These are phyloP conservation scores for Saturnispora dispora DNA, from an alignment of 805 yeast genomes.

Conservation along the genomic window DNA sequence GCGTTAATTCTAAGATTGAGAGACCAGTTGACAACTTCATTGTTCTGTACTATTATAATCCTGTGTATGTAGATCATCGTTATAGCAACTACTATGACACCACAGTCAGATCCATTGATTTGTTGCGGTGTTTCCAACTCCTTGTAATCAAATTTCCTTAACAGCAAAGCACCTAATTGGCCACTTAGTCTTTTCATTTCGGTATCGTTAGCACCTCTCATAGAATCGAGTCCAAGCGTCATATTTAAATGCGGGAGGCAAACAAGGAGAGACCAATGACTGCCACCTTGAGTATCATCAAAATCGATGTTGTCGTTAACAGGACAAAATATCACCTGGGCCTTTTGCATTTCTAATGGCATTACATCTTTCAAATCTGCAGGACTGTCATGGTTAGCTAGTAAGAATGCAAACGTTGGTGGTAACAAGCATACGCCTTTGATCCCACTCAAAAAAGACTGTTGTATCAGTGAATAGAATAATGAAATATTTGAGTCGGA, in stretches of 20 bases:
- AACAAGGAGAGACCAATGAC: constrained; percentile 67
- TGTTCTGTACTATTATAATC: constrained; percentile 23
- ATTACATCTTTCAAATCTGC: constrained; percentile 33
- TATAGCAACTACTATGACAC: constrained; percentile 35
- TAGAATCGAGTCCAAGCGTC: constrained; percentile 52
- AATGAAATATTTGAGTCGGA: constrained; percentile 62
- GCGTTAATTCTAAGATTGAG: constrained; percentile 39
- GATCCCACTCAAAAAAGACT: constrained; percentile 31
- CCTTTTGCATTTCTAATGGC: constrained; percentile 32
- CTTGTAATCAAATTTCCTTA: constrained; percentile 15
- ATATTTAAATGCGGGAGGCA: constrained; percentile 25
- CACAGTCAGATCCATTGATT: constrained; percentile 59
- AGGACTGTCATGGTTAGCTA: constrained; percentile 43
- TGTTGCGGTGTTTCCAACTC: constrained; percentile 43
- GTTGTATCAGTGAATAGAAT: constrained; percentile 36
- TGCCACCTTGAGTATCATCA: constrained; percentile 32
- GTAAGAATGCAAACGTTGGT: constrained; percentile 58
- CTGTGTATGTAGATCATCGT: constrained; percentile 30
- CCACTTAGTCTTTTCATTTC: constrained; percentile 28
- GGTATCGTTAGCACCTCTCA: constrained; percentile 35
- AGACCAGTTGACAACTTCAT: constrained; percentile 24
- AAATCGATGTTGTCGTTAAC: constrained; percentile 7
- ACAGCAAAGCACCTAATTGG: constrained; percentile 26
- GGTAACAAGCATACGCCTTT: constrained; percentile 34
- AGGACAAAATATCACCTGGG: constrained; percentile 55